These are phyloP conservation scores for Globisporangium radiosum DNA, from an alignment of 352 stramenopile species.

Conservation along the genomic window DNA sequence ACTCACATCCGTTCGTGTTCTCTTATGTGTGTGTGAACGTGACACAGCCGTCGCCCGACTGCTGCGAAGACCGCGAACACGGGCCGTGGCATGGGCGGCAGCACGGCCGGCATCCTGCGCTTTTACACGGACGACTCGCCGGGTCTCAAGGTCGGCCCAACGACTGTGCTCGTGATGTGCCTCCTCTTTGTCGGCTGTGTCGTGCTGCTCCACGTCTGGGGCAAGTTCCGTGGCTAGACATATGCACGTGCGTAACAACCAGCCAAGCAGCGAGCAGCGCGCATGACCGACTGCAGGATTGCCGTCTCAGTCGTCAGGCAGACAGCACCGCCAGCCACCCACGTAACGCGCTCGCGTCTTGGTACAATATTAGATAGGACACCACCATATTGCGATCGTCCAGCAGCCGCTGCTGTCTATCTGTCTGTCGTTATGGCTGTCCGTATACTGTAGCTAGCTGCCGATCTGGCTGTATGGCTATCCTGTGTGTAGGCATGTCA, in stretches of 20 bases:
- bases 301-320: not conserved
- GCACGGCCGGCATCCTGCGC: constrained; percentile 91
- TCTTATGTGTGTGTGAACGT: not conserved
- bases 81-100: constrained; percentile 77
- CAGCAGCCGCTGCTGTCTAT: constrained; percentile 1
- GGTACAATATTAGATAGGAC: constrained; percentile 37
- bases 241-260: not conserved
- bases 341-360: constrained; percentile 10
- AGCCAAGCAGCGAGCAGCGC: not conserved
- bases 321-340: not conserved
- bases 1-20: not conserved
- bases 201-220: constrained; percentile 96
- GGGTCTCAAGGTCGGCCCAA: constrained; percentile 94
- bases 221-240: constrained; percentile 88
- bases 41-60: constrained; percentile 46
- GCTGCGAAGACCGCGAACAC: constrained; percentile 52
- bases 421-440: constrained; percentile 1
- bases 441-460: not conserved
- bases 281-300: not conserved
- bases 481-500: not conserved
- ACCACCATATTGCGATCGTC: not conserved
- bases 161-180: constrained; percentile 92
- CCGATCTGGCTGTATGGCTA: not conserved
- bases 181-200: constrained; percentile 95
- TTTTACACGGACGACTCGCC: constrained; percentile 97